Conservation (phyloP, 2,329 filamentous ascomycete species). For the Tolypocladium ophioglossoides region DNA sequence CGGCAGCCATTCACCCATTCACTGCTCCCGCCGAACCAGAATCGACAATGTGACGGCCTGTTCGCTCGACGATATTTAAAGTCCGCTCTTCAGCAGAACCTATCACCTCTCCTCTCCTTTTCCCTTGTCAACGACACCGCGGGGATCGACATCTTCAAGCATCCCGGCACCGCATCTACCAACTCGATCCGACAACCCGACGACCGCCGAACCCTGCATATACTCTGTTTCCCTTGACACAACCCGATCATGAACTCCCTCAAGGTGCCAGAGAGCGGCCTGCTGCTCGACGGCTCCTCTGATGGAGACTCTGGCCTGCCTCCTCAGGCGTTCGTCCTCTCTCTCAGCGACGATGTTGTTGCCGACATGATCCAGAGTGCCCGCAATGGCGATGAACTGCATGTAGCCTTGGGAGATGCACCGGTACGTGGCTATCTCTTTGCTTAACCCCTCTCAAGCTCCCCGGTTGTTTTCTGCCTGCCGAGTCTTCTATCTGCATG, state of each 20-base stretch:
- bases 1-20: not conserved
- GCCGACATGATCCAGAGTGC: constrained; percentile 52
- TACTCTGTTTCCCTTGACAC: not conserved
- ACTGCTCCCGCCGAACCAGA: constrained; percentile 1
- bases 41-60: constrained; percentile 8
- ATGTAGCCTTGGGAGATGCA: constrained; percentile 44
- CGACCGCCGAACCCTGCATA: not conserved
- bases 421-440: constrained; percentile 39
- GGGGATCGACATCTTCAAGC: not conserved
- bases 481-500: not conserved
- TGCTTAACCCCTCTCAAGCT: not conserved
- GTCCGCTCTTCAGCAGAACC: not conserved
- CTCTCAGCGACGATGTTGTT: constrained; percentile 46
- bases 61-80: not conserved
- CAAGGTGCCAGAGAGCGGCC: constrained; percentile 45
- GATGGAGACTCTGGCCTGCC: constrained; percentile 32
- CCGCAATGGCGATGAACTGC: constrained; percentile 43
- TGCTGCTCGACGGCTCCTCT: constrained; percentile 43
- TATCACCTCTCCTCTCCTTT: not conserved
- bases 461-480: not conserved
- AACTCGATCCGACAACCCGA: not conserved
- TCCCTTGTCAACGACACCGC: constrained; percentile 39
- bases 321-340: constrained; percentile 46
- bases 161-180: not conserved
- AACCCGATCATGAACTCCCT: constrained; percentile 38